Percentiles rank a stretch among this genome's conserved stretches.
Evolutionary conservation across 116 monocot genomes (phyloP).

Genomic region (Phalaenopsis hybrid): DNA sequence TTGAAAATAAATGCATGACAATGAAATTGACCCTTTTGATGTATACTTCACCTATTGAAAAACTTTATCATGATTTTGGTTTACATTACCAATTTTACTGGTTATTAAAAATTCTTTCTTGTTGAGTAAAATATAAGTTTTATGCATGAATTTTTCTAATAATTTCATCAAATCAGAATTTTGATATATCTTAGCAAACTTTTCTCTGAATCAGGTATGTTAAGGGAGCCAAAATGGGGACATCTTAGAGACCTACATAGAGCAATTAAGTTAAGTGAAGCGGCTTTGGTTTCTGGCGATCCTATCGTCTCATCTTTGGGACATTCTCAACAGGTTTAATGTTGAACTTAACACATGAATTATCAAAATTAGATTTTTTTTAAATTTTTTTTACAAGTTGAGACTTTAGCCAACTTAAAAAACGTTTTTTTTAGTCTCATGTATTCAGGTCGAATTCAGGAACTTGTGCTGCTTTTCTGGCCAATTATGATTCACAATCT

Average conservation of each 20-base stretch:
- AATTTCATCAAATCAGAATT: too few species aligned
- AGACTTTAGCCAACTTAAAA: background rate
- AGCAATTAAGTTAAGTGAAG: constrained; percentile 76
- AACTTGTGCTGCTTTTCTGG: constrained; percentile 82
- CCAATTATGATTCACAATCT: constrained; percentile 48
- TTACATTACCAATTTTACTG: too few species aligned
- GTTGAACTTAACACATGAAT: background rate
- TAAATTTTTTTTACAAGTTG: background rate
- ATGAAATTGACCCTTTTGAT: too few species aligned
- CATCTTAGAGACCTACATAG: constrained; percentile 87
- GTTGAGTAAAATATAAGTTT: too few species aligned
- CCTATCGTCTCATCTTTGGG: constrained; percentile 54
- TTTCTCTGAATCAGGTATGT: constrained; percentile 39
- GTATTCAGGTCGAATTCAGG: constrained; percentile 69
- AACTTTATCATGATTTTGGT: background rate
- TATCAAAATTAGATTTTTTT: background rate
- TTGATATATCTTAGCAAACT: background rate
- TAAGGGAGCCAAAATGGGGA: constrained; percentile 90
- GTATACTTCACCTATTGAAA: too few species aligned
- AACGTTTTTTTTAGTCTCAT: constrained; percentile 26
- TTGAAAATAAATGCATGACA: too few species aligned
- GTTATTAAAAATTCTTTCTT: too few species aligned
- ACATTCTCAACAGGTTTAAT: constrained; percentile 57
- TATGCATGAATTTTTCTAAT: background rate
- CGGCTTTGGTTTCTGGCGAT: constrained; percentile 55